These are phyloP conservation scores for Fomitopsis pinicola DNA, from an alignment of 1,284 basidiomycete species.

Conservation along the genomic window DNA sequence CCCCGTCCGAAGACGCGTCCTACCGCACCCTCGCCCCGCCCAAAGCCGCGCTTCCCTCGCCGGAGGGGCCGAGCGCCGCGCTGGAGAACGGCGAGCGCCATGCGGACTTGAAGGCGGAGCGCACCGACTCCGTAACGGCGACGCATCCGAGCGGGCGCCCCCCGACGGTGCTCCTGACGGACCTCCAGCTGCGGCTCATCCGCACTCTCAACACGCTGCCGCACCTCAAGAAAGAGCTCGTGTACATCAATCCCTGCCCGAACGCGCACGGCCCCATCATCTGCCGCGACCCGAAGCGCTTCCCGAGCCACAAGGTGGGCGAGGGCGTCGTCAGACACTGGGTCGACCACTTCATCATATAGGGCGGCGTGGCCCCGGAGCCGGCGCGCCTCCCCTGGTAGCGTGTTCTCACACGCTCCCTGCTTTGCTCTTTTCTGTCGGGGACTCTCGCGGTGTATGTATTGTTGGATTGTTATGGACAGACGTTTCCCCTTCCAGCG, in stretches of 20 bases:
- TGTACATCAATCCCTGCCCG: slow-evolving; percentile 50
- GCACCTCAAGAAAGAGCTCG: slow-evolving; percentile 59
- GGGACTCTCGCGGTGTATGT: background rate
- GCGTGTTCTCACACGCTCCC: background rate
- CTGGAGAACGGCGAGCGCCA: background rate
- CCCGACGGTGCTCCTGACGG: slow-evolving; percentile 43
- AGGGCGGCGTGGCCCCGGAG: slow-evolving; percentile 1
- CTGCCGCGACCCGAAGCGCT: slow-evolving; percentile 57
- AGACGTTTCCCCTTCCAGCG: background rate
- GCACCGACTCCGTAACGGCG: background rate
- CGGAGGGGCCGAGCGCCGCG: background rate
- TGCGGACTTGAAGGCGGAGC: background rate
- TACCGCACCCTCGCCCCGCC: background rate
- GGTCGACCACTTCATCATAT: slow-evolving; percentile 59
- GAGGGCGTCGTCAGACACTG: slow-evolving; percentile 65
- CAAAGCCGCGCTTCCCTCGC: background rate
- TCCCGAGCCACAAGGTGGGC: slow-evolving; percentile 52
- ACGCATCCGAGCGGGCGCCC: background rate
- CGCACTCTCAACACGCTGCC: slow-evolving; percentile 62
- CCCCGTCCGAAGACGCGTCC: background rate
- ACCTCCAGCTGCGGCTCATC: slow-evolving; percentile 48
- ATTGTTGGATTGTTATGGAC: background rate
- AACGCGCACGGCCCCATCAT: slow-evolving; percentile 72
- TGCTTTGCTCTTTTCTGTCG: background rate
- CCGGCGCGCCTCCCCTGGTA: background rate